phyloP scores from a whole-genome alignment of 768 basidiomycete species.

The Candolleomyces aberdarensis region DNA sequence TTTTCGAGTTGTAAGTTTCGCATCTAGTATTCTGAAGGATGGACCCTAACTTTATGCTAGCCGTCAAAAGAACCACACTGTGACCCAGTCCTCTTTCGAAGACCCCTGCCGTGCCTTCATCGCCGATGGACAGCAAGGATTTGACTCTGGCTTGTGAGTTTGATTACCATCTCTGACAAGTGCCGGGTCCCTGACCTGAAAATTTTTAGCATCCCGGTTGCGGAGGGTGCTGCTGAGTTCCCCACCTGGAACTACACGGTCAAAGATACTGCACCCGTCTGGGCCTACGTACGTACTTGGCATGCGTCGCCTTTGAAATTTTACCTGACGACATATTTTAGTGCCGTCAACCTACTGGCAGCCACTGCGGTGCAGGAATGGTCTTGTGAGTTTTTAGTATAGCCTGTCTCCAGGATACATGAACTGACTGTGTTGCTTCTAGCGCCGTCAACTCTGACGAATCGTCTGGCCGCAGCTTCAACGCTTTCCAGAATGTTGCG shows the following conservation, averaged over 20 bases:
- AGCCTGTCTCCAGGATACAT: not conserved
- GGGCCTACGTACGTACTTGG: conserved; percentile 45
- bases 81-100: conserved; percentile 60
- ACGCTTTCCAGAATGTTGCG: conserved; percentile 56
- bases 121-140: conserved; percentile 37
- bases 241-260: conserved; percentile 57
- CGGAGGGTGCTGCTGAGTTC: conserved; percentile 40
- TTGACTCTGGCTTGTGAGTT: conserved; percentile 59
- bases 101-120: conserved; percentile 52
- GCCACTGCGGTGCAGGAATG: conserved; percentile 53
- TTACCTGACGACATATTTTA: conserved; percentile 14
- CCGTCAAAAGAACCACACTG: conserved; percentile 67
- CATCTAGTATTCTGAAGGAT: not conserved
- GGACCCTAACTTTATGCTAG: conserved; percentile 24
- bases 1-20: conserved; percentile 55
- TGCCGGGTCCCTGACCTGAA: not conserved
- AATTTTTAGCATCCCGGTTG: conserved; percentile 35
- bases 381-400: conserved; percentile 38
- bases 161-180: not conserved
- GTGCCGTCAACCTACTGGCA: conserved; percentile 38
- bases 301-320: not conserved
- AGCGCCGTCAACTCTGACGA: conserved; percentile 60
- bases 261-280: conserved; percentile 54
- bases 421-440: not conserved
- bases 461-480: conserved; percentile 45